Evolutionary conservation across 208 protist species (phyloP), one percentile per base, ranked within the genome.

Genomic region (Porcisia hertigi): DNA sequence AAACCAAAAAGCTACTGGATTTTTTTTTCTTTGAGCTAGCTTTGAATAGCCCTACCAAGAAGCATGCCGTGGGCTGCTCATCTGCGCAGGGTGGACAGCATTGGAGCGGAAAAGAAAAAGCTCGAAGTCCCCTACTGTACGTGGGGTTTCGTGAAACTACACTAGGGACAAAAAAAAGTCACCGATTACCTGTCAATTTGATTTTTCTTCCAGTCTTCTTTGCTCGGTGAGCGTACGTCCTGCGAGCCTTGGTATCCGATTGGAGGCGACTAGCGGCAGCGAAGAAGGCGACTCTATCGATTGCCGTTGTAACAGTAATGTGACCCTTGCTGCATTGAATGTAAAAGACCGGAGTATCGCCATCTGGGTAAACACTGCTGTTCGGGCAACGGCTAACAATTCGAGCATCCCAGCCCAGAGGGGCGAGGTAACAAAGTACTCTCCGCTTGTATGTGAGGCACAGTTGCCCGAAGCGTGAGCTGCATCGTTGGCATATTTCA

Each of bases 241-340:
- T 39, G 16, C 36, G 36, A 39, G 25, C 3, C 9, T 59, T 69
- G 34, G 59, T 59, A 20, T 81, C 71, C 39, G 16, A 69, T 18
- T 81, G 77, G 57, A 81, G 58, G 0, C 77, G 71, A 45, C 66
- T 82, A 0, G 67, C 77, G 9, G 72, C 77, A 0, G 77, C 72
- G 9, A 77, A 82, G 49, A 82, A 77, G 14, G 77, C 77, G 2
- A 77, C 43, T 62, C 49, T 66, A 41, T 82, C 77, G 3, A 82
- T 39, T 57, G 77, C 77, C 0, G 77, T 82, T 9, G 77, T 82
- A 0, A 82, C 45, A 3, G 25, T 36, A 3, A 82, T 73, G 9
- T 8, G 1, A 0, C 52, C 52, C 47, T 82, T 82, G 11, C 34
- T 30, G 25, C 77, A 77, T 39, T 65, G 36, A 36, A 82, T 77